phyloP scores from a whole-genome alignment of 306 rosid species.

The Clitoria ternatea region DNA sequence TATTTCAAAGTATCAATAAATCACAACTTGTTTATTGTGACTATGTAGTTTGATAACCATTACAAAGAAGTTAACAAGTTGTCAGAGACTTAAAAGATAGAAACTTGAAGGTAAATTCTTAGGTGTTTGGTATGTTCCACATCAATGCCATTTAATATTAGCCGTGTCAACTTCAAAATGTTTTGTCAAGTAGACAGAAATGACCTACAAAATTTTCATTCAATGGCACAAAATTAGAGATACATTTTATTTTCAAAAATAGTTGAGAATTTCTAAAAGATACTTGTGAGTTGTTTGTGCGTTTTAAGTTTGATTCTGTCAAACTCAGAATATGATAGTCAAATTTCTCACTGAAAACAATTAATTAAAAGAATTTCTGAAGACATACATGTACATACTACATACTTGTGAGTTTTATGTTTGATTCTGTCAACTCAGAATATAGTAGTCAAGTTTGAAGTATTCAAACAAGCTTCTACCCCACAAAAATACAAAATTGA shows the following conservation, averaged over 20 bases:
- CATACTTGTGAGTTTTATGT: too few species aligned
- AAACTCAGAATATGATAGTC: too few species aligned
- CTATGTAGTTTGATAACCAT: neutral
- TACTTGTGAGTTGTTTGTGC: too few species aligned
- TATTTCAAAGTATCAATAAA: neutral
- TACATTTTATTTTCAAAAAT: neutral
- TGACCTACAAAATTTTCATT: neutral
- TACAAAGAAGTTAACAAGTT: neutral
- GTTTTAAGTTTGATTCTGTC: too few species aligned
- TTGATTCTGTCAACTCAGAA: constrained; percentile 18
- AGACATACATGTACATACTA: neutral
- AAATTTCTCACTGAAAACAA: neutral
- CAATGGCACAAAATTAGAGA: neutral
- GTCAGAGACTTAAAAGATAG: neutral
- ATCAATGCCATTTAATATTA: neutral
- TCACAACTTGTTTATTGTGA: neutral
- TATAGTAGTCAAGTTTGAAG: neutral
- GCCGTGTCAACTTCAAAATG: neutral
- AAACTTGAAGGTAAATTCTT: neutral
- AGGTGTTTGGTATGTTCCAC: neutral
- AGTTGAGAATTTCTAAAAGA: neutral
- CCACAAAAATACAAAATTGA: neutral
- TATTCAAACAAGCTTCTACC: neutral
- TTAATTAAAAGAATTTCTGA: too few species aligned
- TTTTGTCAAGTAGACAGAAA: neutral